These are phyloP conservation scores for Aschersonia sp. DNA, from an alignment of 2,329 filamentous ascomycete genomes.

Conservation along the genomic window DNA sequence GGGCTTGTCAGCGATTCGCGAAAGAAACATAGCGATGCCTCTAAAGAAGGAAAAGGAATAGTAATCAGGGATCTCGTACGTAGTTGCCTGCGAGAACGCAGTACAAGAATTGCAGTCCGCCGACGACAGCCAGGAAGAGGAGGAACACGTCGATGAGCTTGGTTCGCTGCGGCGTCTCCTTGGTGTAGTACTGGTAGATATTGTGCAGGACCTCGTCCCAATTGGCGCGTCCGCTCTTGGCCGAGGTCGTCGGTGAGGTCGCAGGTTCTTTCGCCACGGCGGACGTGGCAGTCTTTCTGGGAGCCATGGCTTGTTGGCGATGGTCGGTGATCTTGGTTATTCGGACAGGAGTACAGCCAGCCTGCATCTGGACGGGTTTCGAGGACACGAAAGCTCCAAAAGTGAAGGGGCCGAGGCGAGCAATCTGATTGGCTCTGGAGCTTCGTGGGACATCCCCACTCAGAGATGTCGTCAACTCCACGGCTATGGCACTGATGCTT, in stretches of 20 bases:
- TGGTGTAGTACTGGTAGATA: conserved; percentile 64
- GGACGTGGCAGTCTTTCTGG: conserved; percentile 27
- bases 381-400: conserved; percentile 24
- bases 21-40: neutral
- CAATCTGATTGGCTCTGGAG: conserved; percentile 16
- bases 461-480: neutral
- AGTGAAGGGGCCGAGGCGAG: conserved; percentile 5
- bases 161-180: conserved; percentile 74
- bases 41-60: neutral
- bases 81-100: conserved; percentile 88
- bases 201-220: conserved; percentile 49
- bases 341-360: conserved; percentile 3
- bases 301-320: conserved; percentile 24
- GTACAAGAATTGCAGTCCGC: conserved; percentile 85
- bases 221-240: conserved; percentile 16
- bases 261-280: neutral
- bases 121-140: conserved; percentile 71
- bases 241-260: neutral
- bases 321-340: neutral
- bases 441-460: neutral
- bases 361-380: conserved; percentile 1
- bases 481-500: too few relatives aligned
- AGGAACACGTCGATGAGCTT: conserved; percentile 90
- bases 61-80: conserved; percentile 30
- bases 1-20: neutral